A percentile compares a stretch with the other conserved stretches of the same genome.
Conservation (phyloP, 805 yeast genomes). For the Wickerhamiella occidentalis region DNA sequence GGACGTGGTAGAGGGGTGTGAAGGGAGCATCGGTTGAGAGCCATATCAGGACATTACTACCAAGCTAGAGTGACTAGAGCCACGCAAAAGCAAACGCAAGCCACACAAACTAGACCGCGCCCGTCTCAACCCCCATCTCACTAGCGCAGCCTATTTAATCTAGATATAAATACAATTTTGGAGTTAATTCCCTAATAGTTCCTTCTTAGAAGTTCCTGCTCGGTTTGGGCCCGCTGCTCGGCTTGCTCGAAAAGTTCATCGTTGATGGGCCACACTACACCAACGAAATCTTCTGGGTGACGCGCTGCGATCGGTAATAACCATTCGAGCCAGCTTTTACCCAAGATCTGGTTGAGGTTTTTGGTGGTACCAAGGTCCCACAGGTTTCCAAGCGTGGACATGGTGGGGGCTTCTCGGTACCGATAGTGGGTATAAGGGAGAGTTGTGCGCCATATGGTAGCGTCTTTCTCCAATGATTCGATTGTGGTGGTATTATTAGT, state of each 20-base stretch:
- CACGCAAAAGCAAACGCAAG: no score
- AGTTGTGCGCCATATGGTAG: conserved; percentile 27
- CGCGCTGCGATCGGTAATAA: conserved; percentile 41
- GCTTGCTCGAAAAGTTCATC: conserved; percentile 22
- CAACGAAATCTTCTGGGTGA: conserved; percentile 31
- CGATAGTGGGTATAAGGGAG: conserved; percentile 27
- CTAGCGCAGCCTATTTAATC: no score
- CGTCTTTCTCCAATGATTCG: conserved; percentile 40
- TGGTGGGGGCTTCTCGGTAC: conserved; percentile 34
- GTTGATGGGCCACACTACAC: conserved; percentile 28
- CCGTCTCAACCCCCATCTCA: no score
- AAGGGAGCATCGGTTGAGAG: no score
- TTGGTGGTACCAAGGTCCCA: conserved; percentile 55
- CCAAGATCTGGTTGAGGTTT: conserved; percentile 71
- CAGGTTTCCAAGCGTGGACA: conserved; percentile 46
- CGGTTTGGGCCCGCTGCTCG: conserved; percentile 27
- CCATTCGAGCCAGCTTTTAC: conserved; percentile 55
- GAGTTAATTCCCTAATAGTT: conserved; percentile 4
- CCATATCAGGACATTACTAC: no score
- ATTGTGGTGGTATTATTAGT: conserved; percentile 64
- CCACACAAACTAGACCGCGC: no score
- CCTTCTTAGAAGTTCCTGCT: conserved; percentile 13
- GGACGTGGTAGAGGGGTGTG: neutral
- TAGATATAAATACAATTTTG: no score
- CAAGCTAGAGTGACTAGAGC: no score